These are phyloP conservation scores for Ophiostoma novo-ulmi DNA, from an alignment of 2,329 filamentous ascomycete genomes.

Conservation along the genomic window DNA sequence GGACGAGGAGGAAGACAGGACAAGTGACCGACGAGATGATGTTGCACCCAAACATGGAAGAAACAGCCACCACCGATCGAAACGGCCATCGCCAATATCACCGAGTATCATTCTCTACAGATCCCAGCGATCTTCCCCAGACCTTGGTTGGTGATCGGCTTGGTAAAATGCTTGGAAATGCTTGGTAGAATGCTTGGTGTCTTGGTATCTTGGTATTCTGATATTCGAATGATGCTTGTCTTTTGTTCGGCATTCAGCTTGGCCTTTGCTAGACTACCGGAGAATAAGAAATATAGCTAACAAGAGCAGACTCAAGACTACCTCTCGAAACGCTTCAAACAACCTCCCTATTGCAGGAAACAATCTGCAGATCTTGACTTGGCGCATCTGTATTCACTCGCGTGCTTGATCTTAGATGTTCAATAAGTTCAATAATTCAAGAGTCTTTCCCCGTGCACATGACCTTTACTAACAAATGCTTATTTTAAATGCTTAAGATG, in stretches of 20 bases:
- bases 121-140: not conserved
- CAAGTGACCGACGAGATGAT: not conserved
- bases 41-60: not conserved
- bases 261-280: not conserved
- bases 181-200: not conserved
- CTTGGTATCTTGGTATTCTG: not conserved
- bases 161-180: not conserved
- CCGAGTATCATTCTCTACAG: not conserved
- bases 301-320: no score
- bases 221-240: not conserved
- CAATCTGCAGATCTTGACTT: not conserved
- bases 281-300: not conserved
- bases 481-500: not conserved
- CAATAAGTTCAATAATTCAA: not conserved
- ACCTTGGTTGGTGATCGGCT: constrained; percentile 9
- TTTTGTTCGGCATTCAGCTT: not conserved
- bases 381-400: not conserved
- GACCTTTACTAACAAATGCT: not conserved
- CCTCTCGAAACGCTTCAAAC: not conserved
- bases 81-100: not conserved
- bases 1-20: no score
- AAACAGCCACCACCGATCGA: not conserved
- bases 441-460: no score
- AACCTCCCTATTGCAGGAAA: not conserved
- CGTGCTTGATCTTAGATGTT: no score